Evolutionary conservation across 345 rosid species (phyloP).

Genomic region (Arabidopsis arenosa): DNA sequence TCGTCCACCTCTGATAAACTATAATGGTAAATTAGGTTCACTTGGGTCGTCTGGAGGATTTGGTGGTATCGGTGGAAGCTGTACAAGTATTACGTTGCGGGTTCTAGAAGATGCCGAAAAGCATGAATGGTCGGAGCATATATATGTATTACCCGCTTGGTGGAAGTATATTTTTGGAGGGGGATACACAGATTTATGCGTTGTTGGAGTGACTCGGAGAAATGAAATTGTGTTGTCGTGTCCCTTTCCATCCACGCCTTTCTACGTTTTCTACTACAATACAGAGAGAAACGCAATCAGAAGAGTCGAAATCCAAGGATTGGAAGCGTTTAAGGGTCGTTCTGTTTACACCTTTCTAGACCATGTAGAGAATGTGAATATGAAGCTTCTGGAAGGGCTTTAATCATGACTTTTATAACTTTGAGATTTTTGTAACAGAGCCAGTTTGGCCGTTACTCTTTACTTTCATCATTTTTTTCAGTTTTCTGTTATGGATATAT

Average conservation of each 20-base stretch:
- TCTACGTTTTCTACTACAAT: neutral
- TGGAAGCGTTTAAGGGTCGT: neutral
- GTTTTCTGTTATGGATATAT: too few relatives aligned
- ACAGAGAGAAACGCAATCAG: neutral
- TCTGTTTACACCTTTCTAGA: neutral
- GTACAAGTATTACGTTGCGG: too few relatives aligned
- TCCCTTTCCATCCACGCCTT: neutral
- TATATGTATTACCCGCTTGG: too few relatives aligned
- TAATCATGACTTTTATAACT: too few relatives aligned
- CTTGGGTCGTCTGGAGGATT: neutral
- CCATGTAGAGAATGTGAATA: neutral
- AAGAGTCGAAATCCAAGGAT: neutral
- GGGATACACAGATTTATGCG: too few relatives aligned
- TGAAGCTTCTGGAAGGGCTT: neutral
- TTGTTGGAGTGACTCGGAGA: neutral
- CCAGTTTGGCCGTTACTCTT: too few relatives aligned
- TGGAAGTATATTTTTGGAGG: too few relatives aligned
- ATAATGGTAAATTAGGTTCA: neutral
- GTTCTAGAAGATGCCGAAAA: too few relatives aligned
- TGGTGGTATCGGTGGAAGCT: neutral
- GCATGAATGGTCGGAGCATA: too few relatives aligned
- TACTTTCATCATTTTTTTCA: too few relatives aligned
- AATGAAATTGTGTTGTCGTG: neutral
- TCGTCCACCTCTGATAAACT: neutral
- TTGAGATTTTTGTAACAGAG: too few relatives aligned